phyloP scores from a whole-genome alignment of 2,329 filamentous ascomycete species.

The Fusarium circinatum region DNA sequence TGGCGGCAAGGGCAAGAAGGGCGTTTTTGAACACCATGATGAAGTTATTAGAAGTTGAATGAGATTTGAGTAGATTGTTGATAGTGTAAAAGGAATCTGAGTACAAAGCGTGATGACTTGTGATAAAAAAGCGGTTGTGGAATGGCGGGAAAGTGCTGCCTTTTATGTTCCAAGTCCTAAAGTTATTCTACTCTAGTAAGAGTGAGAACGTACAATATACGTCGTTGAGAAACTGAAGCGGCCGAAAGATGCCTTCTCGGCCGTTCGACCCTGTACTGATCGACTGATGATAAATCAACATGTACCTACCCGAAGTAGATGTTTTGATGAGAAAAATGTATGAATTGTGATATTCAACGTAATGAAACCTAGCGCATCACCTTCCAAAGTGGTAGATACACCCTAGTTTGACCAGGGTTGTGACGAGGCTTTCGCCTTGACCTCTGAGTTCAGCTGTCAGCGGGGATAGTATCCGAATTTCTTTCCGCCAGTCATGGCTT shows the following conservation, averaged over 20 bases:
- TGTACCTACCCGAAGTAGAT: neutral
- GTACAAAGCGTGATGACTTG: neutral
- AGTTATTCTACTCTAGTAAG: fast-evolving
- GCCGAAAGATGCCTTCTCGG: neutral
- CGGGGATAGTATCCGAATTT: neutral
- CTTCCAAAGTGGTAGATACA: neutral
- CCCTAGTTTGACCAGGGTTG: neutral
- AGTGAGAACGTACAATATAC: neutral
- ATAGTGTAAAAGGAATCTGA: neutral
- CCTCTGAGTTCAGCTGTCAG: neutral
- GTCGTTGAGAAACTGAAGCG: neutral
- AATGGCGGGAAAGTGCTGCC: neutral
- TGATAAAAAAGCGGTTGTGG: neutral
- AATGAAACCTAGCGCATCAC: fast-evolving
- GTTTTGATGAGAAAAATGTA: fast-evolving
- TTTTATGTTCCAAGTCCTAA: neutral
- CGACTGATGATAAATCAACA: neutral
- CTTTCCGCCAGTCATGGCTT: neutral
- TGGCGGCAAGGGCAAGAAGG: neutral
- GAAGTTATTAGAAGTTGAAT: neutral
- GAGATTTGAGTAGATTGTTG: neutral
- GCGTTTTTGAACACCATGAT: neutral
- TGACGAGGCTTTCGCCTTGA: neutral
- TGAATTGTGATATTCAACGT: neutral
- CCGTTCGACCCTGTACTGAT: neutral